phyloP scores from a whole-genome alignment of 169 alveolate species.

The Perkinsus marinus region DNA sequence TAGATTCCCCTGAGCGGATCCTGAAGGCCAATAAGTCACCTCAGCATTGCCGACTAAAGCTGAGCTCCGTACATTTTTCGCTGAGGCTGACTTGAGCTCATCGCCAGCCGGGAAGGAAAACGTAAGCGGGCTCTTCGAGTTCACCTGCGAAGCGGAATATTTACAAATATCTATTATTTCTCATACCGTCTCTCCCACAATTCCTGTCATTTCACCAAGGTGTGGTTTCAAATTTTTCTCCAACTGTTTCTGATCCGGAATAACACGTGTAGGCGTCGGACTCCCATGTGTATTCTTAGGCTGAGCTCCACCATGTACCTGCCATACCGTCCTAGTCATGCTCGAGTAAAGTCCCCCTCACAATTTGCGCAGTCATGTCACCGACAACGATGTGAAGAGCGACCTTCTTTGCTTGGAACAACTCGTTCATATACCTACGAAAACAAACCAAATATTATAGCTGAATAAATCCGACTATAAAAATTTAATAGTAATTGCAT shows the following conservation, averaged over 20 bases:
- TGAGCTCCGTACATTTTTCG: neutral
- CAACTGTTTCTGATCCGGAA: neutral
- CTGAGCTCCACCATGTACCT: neutral
- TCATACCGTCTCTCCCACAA: neutral
- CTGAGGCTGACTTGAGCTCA: neutral
- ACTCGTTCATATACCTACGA: neutral
- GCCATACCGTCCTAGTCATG: neutral
- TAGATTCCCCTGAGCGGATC: neutral
- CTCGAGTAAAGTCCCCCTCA: neutral
- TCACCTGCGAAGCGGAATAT: neutral
- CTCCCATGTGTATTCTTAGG: no score
- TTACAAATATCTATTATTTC: neutral
- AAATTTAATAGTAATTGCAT: no score
- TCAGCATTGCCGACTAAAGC: neutral
- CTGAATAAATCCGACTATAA: no score
- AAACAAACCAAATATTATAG: no score
- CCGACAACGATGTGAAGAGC: neutral
- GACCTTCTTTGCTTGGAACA: neutral
- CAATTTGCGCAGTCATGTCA: neutral
- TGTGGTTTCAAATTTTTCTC: neutral
- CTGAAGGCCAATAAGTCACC: neutral
- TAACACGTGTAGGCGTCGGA: no score
- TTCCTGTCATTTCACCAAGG: neutral
- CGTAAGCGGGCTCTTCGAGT: neutral
- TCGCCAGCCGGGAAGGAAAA: neutral